phyloP scores from a whole-genome alignment of 495 filamentous ascomycete species.

The Peziza echinospora region DNA sequence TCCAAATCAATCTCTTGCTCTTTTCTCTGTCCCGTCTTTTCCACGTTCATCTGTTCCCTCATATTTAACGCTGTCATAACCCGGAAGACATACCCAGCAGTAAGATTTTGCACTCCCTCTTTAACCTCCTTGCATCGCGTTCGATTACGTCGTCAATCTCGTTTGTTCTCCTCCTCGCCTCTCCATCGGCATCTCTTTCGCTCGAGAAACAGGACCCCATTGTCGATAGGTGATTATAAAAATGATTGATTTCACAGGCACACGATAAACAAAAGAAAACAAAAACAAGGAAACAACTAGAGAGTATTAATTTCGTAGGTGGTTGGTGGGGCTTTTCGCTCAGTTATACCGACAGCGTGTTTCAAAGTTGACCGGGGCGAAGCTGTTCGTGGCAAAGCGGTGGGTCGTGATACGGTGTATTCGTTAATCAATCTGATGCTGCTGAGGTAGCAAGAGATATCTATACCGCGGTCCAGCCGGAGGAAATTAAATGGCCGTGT shows the following conservation, averaged over 20 bases:
- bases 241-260: background rate
- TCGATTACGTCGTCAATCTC: constrained; percentile 80
- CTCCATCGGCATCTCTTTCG: constrained; percentile 41
- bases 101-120: constrained; percentile 95
- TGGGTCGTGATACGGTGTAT: constrained; percentile 16
- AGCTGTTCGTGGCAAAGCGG: constrained; percentile 8
- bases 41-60: too few relatives aligned
- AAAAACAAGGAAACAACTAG: too few relatives aligned
- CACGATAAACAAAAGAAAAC: too few relatives aligned
- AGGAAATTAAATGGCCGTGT: too few relatives aligned
- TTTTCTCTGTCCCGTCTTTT: too few relatives aligned
- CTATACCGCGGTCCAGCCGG: constrained; percentile 20
- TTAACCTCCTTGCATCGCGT: constrained; percentile 73
- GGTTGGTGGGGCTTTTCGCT: too few relatives aligned
- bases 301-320: constrained; percentile 13
- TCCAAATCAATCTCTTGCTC: too few relatives aligned
- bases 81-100: constrained; percentile 64
- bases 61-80: too few relatives aligned
- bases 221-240: constrained; percentile 20
- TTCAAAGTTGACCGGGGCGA: constrained; percentile 4
- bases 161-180: constrained; percentile 85
- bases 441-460: constrained; percentile 11
- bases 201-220: constrained; percentile 81
- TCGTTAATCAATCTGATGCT: constrained; percentile 9
- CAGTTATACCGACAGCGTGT: constrained; percentile 10